Evolutionary conservation across 495 filamentous ascomycete genomes (phyloP).

Genomic region (Pyrenula massariospora): DNA sequence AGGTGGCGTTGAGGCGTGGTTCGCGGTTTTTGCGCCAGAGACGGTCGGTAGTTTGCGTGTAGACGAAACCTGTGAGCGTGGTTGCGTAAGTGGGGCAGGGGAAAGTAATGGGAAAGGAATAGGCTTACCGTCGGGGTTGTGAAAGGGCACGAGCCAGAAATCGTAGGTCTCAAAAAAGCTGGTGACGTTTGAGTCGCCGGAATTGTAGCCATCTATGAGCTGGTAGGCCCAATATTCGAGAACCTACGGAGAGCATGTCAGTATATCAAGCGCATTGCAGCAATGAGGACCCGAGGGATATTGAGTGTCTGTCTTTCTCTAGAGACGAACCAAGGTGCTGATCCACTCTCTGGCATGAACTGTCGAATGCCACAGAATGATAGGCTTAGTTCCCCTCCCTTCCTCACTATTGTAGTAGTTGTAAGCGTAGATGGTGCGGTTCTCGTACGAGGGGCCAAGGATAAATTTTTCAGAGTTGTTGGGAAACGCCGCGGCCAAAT

Average conservation of each 20-base stretch:
- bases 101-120: neutral
- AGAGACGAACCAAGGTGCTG: conserved; percentile 15
- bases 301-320: no score
- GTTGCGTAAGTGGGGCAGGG: neutral
- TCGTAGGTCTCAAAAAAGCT: conserved; percentile 43
- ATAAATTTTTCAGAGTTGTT: conserved; percentile 37
- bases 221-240: conserved; percentile 44
- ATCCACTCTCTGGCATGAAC: conserved; percentile 58
- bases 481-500: conserved; percentile 34
- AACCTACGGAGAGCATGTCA: conserved; percentile 8
- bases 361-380: conserved; percentile 45
- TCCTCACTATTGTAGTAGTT: conserved; percentile 44
- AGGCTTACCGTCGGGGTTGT: conserved; percentile 45
- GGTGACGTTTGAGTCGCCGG: conserved; percentile 22
- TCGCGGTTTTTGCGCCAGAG: conserved; percentile 57
- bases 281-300: no score
- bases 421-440: conserved; percentile 40
- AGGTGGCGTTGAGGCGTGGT: conserved; percentile 10
- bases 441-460: conserved; percentile 36
- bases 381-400: conserved; percentile 45
- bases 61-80: conserved; percentile 50
- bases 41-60: conserved; percentile 45
- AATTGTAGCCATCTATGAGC: conserved; percentile 34
- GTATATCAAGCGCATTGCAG: neutral
- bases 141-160: conserved; percentile 48